Evolutionary conservation across 2,329 filamentous ascomycete genomes (phyloP).

Genomic region (Amauroascus niger): DNA sequence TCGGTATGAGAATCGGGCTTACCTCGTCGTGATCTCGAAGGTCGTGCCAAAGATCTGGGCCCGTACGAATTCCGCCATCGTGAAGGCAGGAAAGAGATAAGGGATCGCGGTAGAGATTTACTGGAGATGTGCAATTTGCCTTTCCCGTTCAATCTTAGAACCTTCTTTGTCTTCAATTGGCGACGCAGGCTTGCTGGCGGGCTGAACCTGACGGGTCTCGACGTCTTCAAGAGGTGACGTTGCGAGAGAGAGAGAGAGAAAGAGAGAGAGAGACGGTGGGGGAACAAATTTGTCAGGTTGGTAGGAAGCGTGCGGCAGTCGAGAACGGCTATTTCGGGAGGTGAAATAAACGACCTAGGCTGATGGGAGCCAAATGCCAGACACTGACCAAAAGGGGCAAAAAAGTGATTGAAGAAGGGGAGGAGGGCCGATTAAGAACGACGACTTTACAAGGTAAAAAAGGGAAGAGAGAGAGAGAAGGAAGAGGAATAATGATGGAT

Average conservation of each 20-base stretch:
- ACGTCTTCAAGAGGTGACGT: neutral
- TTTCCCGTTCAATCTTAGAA: neutral
- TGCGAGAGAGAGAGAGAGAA: neutral
- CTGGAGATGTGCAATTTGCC: neutral
- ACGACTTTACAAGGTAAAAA: too few species aligned
- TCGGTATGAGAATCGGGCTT: constrained; percentile 23
- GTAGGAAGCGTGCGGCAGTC: neutral
- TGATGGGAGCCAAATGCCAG: neutral
- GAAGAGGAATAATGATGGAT: too few species aligned
- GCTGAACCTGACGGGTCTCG: too few species aligned
- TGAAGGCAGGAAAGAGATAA: neutral
- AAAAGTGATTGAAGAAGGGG: too few species aligned
- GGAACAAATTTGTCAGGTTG: constrained; percentile 5
- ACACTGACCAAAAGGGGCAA: too few species aligned
- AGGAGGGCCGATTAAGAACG: too few species aligned
- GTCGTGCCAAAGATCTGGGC: constrained; percentile 99
- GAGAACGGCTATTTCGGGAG: neutral
- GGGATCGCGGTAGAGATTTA: neutral
- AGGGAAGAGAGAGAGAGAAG: too few species aligned
- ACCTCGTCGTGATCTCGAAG: constrained; percentile 99
- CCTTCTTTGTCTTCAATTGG: neutral
- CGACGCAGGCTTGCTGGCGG: neutral
- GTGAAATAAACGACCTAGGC: neutral
- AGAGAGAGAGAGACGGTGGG: neutral
- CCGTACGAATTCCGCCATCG: constrained; percentile 97